Evolutionary conservation across 148 eudicot genomes (phyloP), one percentile per base, ranked within the genome.

Genomic region (Silene latifolia): DNA sequence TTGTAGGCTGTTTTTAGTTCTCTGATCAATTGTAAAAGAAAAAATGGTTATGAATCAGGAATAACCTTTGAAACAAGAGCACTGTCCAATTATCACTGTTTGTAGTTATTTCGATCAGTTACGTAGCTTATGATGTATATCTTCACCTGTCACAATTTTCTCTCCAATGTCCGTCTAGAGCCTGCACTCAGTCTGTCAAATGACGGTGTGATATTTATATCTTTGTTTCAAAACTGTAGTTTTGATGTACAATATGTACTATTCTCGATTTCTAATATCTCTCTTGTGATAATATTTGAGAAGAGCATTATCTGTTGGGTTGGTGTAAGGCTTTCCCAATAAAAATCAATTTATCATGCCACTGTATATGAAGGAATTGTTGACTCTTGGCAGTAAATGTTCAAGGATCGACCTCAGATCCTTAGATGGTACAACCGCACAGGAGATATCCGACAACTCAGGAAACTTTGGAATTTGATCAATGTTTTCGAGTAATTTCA

Each of bases 21-120:
- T 39, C 44, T 39, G 44, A 39, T 39, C 24, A 19, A 11, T 68
- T 81, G 84, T 81, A 81, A 72, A 72, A 25, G 44, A 70, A n/a
- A 58, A 60, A 64, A 19, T 15, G 51, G 46, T 8, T 56, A 77
- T 81, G 78, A 81, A 81, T 81, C 35, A 46, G 56, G 14, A 56
- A 60, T 63, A 24, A 69, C 69, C 63, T 18, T 81, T 51, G 54
- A 60, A 39, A 42, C 21, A 13, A 27, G 20, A 21, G n/a, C 21
- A 66, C 29, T 48, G 25, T 74, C 24, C 25, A 14, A 21, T 27
- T 65, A 57, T 47, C 17, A 39, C n/a, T 51, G 60, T 53, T 70
- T 13, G 25, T 53, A 51, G 58, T n/a, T n/a, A n/a, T n/a, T n/a
- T n/a, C n/a, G n/a, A n/a, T n/a, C n/a, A n/a, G n/a, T 48, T 63